phyloP scores from a whole-genome alignment of 768 basidiomycete genomes.

The Lentinula detonsa region DNA sequence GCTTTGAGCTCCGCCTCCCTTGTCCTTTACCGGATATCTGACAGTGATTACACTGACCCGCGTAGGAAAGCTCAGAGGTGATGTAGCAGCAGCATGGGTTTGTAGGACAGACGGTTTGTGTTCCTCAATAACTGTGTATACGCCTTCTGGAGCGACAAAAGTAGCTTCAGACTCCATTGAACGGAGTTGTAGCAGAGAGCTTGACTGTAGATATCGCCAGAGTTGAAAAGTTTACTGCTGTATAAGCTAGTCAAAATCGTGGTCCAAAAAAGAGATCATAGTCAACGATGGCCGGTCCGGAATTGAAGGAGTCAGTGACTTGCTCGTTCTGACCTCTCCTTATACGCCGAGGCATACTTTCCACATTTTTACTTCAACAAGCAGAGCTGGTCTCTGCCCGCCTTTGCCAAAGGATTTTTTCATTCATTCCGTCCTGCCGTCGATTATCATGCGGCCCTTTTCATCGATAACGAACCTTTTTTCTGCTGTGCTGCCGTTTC shows the following conservation, averaged over 20 bases:
- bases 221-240: background rate
- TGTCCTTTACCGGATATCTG: constrained; percentile 43
- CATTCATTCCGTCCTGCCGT: no score
- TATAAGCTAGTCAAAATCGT: background rate
- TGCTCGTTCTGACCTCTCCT: no score
- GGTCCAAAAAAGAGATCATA: background rate
- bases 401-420: background rate
- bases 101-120: constrained; percentile 58
- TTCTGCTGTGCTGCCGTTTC: no score
- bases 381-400: background rate
- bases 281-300: no score
- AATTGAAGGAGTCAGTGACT: no score
- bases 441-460: no score
- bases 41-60: constrained; percentile 57
- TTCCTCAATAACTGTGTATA: constrained; percentile 84
- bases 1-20: constrained; percentile 45
- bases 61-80: constrained; percentile 46
- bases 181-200: background rate
- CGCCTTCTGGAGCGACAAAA: constrained; percentile 86
- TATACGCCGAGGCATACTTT: no score
- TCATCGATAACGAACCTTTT: no score
- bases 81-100: constrained; percentile 28
- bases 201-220: background rate
- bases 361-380: no score
- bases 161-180: constrained; percentile 77